Percentiles rank a stretch among this genome's conserved stretches.
phyloP scores from a whole-genome alignment of 129 eudicot genomes.

The Flaveria ramosissima region DNA sequence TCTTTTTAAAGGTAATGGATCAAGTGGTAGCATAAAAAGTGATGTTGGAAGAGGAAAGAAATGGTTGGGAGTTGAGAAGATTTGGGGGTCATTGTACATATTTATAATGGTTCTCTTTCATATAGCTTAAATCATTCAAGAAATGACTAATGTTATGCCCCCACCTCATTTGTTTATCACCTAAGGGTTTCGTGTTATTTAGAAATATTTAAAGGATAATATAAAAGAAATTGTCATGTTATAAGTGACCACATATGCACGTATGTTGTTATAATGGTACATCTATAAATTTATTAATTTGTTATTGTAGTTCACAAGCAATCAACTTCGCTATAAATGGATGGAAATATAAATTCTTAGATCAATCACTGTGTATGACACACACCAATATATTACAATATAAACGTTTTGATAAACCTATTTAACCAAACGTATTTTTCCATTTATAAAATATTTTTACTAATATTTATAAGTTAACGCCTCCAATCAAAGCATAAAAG shows the following conservation, averaged over 20 bases:
- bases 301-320: too few species aligned
- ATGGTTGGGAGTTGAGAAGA: constrained; percentile 39
- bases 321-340: too few species aligned
- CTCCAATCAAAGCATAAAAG: constrained; percentile 29
- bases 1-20: constrained; percentile 31
- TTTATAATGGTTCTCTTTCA: constrained; percentile 38
- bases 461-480: neutral
- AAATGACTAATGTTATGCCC: neutral
- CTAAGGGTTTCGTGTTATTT: neutral
- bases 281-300: too few species aligned
- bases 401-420: too few species aligned
- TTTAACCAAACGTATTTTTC: neutral
- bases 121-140: constrained; percentile 16
- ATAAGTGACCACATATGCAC: too few species aligned
- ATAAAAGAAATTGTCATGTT: neutral
- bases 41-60: constrained; percentile 42
- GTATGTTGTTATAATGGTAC: too few species aligned
- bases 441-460: neutral
- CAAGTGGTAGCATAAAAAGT: constrained; percentile 43
- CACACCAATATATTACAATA: too few species aligned
- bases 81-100: constrained; percentile 27
- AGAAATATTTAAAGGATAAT: neutral
- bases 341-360: too few species aligned
- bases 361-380: too few species aligned
- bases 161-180: constrained; percentile 2